These are phyloP conservation scores for Pontederia paniculata DNA, from an alignment of 176 grass and related monocot species.

Conservation along the genomic window DNA sequence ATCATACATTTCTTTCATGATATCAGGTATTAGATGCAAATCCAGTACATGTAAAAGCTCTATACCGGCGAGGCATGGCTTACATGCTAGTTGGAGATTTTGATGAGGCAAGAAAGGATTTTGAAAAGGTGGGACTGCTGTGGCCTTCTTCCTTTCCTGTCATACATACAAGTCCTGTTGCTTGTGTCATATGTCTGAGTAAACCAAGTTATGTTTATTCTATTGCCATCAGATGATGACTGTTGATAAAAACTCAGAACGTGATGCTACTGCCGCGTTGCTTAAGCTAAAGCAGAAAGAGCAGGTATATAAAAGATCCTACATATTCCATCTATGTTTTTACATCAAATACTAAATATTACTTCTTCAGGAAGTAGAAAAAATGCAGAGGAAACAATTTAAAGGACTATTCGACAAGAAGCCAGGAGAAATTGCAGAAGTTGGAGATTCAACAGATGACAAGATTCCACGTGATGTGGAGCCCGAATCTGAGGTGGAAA, in stretches of 20 bases:
- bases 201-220: conserved; percentile 1
- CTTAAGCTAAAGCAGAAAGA: conserved; percentile 69
- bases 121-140: conserved; percentile 46
- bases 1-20: not conserved
- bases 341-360: not conserved
- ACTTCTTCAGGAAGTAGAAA: conserved; percentile 50
- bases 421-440: conserved; percentile 75
- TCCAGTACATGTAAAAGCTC: conserved; percentile 75
- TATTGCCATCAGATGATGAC: conserved; percentile 43
- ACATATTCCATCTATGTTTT: not conserved
- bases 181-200: too few relatives aligned
- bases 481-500: conserved; percentile 15
- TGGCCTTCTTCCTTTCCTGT: not conserved
- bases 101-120: conserved; percentile 83
- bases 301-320: conserved; percentile 35
- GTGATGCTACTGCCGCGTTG: conserved; percentile 67
- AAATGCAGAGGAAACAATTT: conserved; percentile 81
- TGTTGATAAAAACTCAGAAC: conserved; percentile 61
- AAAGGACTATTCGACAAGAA: conserved; percentile 98
- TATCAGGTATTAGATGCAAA: conserved; percentile 69
- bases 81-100: conserved; percentile 83
- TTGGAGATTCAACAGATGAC: conserved; percentile 25
- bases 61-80: conserved; percentile 74
- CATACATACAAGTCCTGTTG: not conserved
- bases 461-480: not conserved